Base-by-base conservation (phyloP, 1,284 basidiomycete species). In the Tilletiopsis washingtonensis region DNA sequence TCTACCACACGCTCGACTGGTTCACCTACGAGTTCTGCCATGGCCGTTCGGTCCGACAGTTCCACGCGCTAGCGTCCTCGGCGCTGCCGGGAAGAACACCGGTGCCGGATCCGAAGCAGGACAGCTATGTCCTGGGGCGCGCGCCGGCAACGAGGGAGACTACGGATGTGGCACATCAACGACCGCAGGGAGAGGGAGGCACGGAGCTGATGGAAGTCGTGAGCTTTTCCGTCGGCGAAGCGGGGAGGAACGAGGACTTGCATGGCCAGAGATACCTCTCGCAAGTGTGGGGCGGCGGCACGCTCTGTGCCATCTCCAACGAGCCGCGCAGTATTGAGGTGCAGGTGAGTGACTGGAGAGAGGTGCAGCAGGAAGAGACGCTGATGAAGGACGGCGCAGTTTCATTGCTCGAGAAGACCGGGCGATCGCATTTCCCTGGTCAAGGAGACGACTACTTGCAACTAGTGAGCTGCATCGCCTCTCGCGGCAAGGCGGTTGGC, bases 1-100 rank as follows among this genome's bases (percentile, higher is more conserved):
- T 69, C 34, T 69, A 62, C 37, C 61, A 66, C 40, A 62, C 56
- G 15, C 24, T 54, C 5, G 65, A 67, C 27, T 69, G 67, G 67
- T 69, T 69, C 48, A 67, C 65, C 26, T 69, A 69, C 51, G 47
- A 53, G 29, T 61, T 64, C 57, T 69, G 67, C 45, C 58, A 68
- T 17, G 67, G 67, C 4, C 45, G 49, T 21, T 47, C 55, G 39
- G 50, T 69, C 14, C 52, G 58, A 1, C 67, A 69, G 41, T 69
- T 69, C 43, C 36, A 55, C 2, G 56, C 57, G 7, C 50, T 66
- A 4, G 50, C 53, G 4, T 41, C 34, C 12, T 47, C 43, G 4
- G 32, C 32, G 24, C 29, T 23, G 4, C 41, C 21, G 6, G 37
- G 39, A 17, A 15, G 42, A 5, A 45, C 43, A 14, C 49, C 49